A percentile compares a stretch with the other conserved stretches of the same genome.
phyloP scores from a whole-genome alignment of 305 asterid species.

The Fraxinus sp. region DNA sequence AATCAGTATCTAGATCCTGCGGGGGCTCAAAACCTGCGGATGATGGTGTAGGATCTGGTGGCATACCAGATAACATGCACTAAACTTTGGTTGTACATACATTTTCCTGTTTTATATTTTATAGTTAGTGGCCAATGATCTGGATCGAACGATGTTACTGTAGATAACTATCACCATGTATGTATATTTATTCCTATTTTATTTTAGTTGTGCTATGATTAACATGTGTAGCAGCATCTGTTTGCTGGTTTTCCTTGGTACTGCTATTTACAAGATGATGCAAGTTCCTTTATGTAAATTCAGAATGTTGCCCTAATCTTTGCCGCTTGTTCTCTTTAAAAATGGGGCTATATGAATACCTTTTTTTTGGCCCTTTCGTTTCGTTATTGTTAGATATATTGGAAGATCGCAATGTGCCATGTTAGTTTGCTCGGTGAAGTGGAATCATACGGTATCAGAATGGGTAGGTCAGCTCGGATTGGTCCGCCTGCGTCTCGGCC shows the following conservation, averaged over 20 bases:
- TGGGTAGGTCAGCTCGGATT: background rate
- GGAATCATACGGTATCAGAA: too few relatives aligned
- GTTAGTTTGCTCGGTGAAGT: background rate
- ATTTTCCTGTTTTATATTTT: background rate
- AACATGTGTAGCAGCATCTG: background rate
- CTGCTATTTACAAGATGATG: background rate
- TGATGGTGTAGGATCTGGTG: slow-evolving; percentile 72
- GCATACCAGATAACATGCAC: slow-evolving; percentile 70
- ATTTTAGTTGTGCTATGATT: too few relatives aligned
- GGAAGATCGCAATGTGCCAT: background rate
- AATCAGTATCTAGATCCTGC: slow-evolving; percentile 91
- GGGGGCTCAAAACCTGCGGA: slow-evolving; percentile 93
- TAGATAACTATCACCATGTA: background rate
- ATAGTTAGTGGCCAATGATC: background rate
- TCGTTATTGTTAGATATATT: too few relatives aligned
- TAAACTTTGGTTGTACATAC: slow-evolving; percentile 7
- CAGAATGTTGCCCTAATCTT: background rate
- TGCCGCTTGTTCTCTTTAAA: background rate
- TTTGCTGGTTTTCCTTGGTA: background rate
- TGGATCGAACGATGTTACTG: background rate
- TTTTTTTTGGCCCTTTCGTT: background rate
- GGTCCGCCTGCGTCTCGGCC: background rate
- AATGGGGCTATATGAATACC: background rate
- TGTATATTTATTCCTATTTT: background rate
- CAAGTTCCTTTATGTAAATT: background rate